phyloP scores from a whole-genome alignment of 2,329 filamentous ascomycete species.

The Alternaria gaisen region DNA sequence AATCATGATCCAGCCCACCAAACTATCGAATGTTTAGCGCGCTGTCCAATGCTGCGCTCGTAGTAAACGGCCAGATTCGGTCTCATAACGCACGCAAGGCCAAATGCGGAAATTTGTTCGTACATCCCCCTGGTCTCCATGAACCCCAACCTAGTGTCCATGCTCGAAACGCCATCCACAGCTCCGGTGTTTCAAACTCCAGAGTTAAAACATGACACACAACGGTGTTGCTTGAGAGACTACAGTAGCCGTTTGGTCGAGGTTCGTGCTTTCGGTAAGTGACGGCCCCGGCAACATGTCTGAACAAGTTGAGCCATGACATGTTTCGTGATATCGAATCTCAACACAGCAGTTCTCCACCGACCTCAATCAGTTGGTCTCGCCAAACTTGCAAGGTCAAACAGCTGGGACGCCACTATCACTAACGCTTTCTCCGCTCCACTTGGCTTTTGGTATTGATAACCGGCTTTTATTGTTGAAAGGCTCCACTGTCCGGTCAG shows the following conservation, averaged over 20 bases:
- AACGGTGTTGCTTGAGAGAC: conserved; percentile 13
- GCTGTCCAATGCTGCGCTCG: neutral
- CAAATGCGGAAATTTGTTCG: conserved; percentile 8
- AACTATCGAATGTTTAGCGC: conserved; percentile 15
- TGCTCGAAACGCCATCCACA: conserved; percentile 14
- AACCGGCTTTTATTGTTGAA: neutral
- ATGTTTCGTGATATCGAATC: conserved; percentile 19
- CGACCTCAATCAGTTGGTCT: neutral
- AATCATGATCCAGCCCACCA: neutral
- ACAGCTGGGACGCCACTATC: neutral
- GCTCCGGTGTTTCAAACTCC: conserved; percentile 18
- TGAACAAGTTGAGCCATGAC: conserved; percentile 15
- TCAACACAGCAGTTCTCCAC: conserved; percentile 2
- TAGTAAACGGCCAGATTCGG: conserved; percentile 9
- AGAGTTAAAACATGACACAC: conserved; percentile 17
- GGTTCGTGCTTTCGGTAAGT: conserved; percentile 2
- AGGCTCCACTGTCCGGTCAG: conserved; percentile 7
- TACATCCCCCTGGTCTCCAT: neutral
- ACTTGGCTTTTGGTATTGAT: neutral
- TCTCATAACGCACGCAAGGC: neutral
- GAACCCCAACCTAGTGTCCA: neutral
- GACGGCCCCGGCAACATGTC: conserved; percentile 8
- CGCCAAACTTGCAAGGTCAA: neutral
- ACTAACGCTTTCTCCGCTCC: neutral
- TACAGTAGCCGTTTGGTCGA: conserved; percentile 10